Percentiles rank a stretch among this genome's conserved stretches.
These are phyloP conservation scores for Candida piceae DNA, from an alignment of 805 yeast genomes.

Conservation along the genomic window DNA sequence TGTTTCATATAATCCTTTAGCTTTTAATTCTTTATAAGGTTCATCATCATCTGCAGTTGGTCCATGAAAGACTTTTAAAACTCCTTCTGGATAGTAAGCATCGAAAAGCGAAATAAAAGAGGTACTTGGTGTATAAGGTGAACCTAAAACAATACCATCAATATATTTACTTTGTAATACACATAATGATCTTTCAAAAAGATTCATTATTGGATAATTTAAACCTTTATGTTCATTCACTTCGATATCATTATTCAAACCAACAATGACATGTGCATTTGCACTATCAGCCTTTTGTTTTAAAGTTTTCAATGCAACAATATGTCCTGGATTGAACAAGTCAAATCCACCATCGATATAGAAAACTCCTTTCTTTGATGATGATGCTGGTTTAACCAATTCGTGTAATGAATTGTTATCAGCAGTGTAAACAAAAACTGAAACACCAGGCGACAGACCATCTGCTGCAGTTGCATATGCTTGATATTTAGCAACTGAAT, in stretches of 20 bases:
- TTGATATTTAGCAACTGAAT: constrained; percentile 37
- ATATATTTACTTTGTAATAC: constrained; percentile 84
- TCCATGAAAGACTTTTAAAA: constrained; percentile 48
- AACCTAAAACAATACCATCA: constrained; percentile 71
- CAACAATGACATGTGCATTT: constrained; percentile 54
- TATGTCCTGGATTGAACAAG: constrained; percentile 90
- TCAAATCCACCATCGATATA: constrained; percentile 87
- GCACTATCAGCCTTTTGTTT: constrained; percentile 32
- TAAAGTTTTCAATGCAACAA: constrained; percentile 58
- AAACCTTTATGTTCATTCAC: constrained; percentile 54
- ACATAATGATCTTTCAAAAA: constrained; percentile 80
- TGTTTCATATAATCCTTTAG: constrained; percentile 33
- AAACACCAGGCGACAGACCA: constrained; percentile 55
- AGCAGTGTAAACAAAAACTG: constrained; percentile 43
- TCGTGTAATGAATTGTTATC: constrained; percentile 25
- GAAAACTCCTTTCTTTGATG: constrained; percentile 25
- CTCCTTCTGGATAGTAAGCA: constrained; percentile 30
- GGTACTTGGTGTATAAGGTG: constrained; percentile 49
- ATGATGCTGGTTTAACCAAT: constrained; percentile 30
- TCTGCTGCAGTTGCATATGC: constrained; percentile 59
- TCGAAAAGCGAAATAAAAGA: constrained; percentile 30
- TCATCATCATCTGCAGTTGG: constrained; percentile 41
- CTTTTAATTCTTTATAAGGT: constrained; percentile 25
- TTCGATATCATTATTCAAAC: constrained; percentile 56
- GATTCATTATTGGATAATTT: constrained; percentile 80